These are phyloP conservation scores for Cystobasidium ongulense DNA, from an alignment of 768 basidiomycete genomes.

Conservation along the genomic window DNA sequence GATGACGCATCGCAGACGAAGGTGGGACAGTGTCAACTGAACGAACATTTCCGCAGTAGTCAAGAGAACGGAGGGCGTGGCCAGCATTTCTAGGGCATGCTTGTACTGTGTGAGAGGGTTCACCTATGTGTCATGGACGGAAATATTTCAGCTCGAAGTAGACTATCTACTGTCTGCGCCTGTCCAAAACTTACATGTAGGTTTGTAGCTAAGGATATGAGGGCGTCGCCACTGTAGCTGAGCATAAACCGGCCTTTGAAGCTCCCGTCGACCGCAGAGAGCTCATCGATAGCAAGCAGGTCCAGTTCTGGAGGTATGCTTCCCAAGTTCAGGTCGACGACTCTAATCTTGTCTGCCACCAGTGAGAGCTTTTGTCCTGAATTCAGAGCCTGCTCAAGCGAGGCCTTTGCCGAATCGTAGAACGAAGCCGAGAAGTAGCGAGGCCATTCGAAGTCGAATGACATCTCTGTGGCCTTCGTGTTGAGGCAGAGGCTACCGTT, in stretches of 20 bases:
- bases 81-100: constrained; percentile 77
- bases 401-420: background rate
- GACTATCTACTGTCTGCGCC: background rate
- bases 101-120: constrained; percentile 91
- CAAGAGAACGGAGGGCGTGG: constrained; percentile 77
- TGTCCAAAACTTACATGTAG: constrained; percentile 60
- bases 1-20: constrained; percentile 87
- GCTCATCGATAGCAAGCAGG: constrained; percentile 92
- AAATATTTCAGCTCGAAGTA: background rate
- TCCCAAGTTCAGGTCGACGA: constrained; percentile 98
- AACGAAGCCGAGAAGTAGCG: background rate
- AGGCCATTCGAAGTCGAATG: constrained; percentile 76
- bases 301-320: constrained; percentile 94
- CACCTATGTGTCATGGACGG: constrained; percentile 52
- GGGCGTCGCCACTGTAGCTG: constrained; percentile 88
- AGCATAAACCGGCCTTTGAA: constrained; percentile 95
- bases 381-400: constrained; percentile 59
- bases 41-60: constrained; percentile 92
- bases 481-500: no score
- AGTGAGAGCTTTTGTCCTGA: constrained; percentile 96
- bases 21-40: constrained; percentile 88
- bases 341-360: constrained; percentile 94
- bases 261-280: constrained; percentile 68
- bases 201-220: constrained; percentile 75
- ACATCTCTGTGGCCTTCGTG: constrained; percentile 41